These are phyloP conservation scores for Nicotiana undulata DNA, from an alignment of 257 asterid genomes.

Conservation along the genomic window DNA sequence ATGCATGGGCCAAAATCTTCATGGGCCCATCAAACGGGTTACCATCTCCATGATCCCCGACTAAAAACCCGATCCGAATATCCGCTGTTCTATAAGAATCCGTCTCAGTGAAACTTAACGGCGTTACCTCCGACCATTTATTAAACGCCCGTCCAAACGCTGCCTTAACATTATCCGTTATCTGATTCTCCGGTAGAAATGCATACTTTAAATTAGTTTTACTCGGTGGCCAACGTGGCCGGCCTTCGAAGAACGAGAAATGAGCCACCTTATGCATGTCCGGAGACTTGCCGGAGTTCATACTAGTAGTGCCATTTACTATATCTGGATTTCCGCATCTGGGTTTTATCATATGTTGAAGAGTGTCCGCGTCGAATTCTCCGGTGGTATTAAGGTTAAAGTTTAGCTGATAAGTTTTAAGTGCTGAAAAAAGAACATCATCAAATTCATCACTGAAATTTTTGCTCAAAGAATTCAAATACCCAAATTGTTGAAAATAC, in stretches of 20 bases:
- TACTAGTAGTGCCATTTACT: constrained; percentile 51
- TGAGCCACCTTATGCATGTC: constrained; percentile 42
- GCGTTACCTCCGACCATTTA: constrained; percentile 74
- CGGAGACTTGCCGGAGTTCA: constrained; percentile 32
- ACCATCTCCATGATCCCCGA: constrained; percentile 72
- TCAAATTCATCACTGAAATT: constrained; percentile 66
- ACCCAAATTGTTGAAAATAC: constrained; percentile 66
- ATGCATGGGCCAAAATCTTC: constrained; percentile 79
- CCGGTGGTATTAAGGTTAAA: constrained; percentile 70
- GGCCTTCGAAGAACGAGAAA: constrained; percentile 54
- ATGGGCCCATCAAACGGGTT: constrained; percentile 73
- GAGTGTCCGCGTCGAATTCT: constrained; percentile 39
- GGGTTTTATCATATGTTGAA: constrained; percentile 44
- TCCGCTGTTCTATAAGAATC: constrained; percentile 36
- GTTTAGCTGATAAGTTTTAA: constrained; percentile 56
- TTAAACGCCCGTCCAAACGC: constrained; percentile 57
- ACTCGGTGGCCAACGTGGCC: constrained; percentile 57
- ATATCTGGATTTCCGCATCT: constrained; percentile 77
- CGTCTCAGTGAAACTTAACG: constrained; percentile 43
- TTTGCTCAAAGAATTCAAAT: constrained; percentile 28
- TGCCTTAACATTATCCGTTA: constrained; percentile 16
- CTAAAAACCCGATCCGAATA: constrained; percentile 46
- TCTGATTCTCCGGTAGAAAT: constrained; percentile 39
- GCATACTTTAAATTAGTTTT: constrained; percentile 46
- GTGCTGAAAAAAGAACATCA: constrained; percentile 41